phyloP scores from a whole-genome alignment of 495 filamentous ascomycete species.

The Penicillium coprophilum region DNA sequence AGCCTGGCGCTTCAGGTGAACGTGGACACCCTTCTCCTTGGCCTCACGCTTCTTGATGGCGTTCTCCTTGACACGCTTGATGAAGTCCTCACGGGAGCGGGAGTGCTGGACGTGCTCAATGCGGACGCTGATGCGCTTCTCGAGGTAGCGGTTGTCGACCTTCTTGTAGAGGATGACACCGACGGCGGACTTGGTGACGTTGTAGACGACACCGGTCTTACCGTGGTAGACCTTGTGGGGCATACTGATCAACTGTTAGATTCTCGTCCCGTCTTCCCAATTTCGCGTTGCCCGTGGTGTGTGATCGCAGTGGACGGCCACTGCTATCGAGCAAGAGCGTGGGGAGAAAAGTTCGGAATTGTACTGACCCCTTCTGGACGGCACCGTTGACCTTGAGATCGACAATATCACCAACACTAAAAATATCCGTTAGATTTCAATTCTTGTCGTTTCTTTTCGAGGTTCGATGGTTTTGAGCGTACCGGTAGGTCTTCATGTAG shows the following conservation, averaged over 20 bases:
- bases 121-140: conserved; percentile 99
- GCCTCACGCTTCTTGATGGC: conserved; percentile 86
- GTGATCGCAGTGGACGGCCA: conserved; percentile 4
- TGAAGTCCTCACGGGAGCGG: conserved; percentile 91
- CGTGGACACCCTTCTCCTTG: conserved; percentile 79
- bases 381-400: conserved; percentile 96
- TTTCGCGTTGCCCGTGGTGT: conserved; percentile 5
- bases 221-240: conserved; percentile 99
- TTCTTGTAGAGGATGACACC: conserved; percentile 99
- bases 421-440: conserved; percentile 29
- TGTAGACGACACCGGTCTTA: conserved; percentile 97
- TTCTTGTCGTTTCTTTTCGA: conserved; percentile 24
- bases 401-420: conserved; percentile 93
- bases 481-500: conserved; percentile 91
- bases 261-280: conserved; percentile 18
- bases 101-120: conserved; percentile 95
- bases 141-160: conserved; percentile 96
- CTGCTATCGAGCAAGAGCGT: conserved; percentile 5
- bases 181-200: conserved; percentile 92
- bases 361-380: conserved; percentile 92
- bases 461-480: conserved; percentile 31
- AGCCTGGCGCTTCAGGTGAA: conserved; percentile 91
- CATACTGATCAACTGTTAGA: conserved; percentile 63
- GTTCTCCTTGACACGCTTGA: conserved; percentile 94
- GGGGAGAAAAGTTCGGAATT: conserved; percentile 21